Conservation (phyloP, 371 early-diverging fungal genomes). For the Mucor racemosus region DNA sequence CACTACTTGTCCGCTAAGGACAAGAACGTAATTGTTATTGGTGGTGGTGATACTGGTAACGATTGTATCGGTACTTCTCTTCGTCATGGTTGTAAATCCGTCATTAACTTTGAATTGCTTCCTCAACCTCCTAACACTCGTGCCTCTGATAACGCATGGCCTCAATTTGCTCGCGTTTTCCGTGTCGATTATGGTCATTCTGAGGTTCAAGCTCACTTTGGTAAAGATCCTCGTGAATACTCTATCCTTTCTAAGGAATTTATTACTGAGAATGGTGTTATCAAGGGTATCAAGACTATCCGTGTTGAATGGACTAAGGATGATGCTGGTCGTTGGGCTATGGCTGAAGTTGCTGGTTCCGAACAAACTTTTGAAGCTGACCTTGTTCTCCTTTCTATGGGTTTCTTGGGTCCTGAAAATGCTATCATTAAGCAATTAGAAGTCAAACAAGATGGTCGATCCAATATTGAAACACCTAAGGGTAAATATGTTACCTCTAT, state of each 20-base stretch:
- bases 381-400: constrained; percentile 93
- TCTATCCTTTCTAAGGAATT: constrained; percentile 93
- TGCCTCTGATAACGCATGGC: constrained; percentile 95
- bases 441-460: constrained; percentile 75
- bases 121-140: constrained; percentile 88
- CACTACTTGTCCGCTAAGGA: constrained; percentile 85
- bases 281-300: constrained; percentile 92
- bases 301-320: constrained; percentile 93
- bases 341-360: constrained; percentile 85
- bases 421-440: constrained; percentile 77
- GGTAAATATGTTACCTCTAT: constrained; percentile 80
- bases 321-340: constrained; percentile 80
- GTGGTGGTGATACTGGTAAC: constrained; percentile 97
- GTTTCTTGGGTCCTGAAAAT: constrained; percentile 95
- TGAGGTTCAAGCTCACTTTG: constrained; percentile 86
- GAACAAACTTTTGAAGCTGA: constrained; percentile 89
- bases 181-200: constrained; percentile 96
- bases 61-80: constrained; percentile 96
- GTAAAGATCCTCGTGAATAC: constrained; percentile 94
- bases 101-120: constrained; percentile 95
- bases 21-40: constrained; percentile 95
- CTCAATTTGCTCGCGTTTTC: constrained; percentile 92
- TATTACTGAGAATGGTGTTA: constrained; percentile 81
- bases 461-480: constrained; percentile 83
- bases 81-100: constrained; percentile 89